These are phyloP conservation scores for Porcisia hertigi DNA, from an alignment of 208 protist genomes.

Conservation along the genomic window DNA sequence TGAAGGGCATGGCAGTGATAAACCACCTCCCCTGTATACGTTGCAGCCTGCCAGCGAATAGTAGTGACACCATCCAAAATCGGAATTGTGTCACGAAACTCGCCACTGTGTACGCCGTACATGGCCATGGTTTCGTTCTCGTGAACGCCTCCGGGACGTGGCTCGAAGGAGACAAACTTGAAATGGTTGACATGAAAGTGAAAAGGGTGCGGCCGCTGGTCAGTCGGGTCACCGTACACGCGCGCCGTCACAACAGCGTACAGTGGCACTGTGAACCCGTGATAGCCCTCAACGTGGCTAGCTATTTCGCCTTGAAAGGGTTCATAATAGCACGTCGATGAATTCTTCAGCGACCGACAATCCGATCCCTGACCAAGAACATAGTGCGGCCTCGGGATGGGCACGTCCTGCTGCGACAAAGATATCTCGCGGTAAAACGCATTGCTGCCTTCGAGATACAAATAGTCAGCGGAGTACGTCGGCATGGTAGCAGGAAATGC, in stretches of 20 bases:
- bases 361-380: conserved; percentile 68
- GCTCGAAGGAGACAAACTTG: conserved; percentile 67
- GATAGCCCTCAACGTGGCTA: conserved; percentile 29
- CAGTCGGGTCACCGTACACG: conserved; percentile 73
- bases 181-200: conserved; percentile 91
- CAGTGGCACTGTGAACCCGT: conserved; percentile 74
- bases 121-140: conserved; percentile 72
- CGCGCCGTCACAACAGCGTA: conserved; percentile 60
- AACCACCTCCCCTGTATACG: conserved; percentile 76
- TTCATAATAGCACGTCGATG: conserved; percentile 65
- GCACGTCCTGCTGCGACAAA: conserved; percentile 60
- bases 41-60: conserved; percentile 82
- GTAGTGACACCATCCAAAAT: conserved; percentile 81
- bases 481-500: conserved; percentile 49
- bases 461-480: conserved; percentile 51
- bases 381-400: conserved; percentile 51
- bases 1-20: conserved; percentile 85
- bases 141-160: conserved; percentile 68
- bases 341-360: conserved; percentile 63
- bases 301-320: conserved; percentile 60
- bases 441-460: conserved; percentile 26
- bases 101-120: conserved; percentile 60
- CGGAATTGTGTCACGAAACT: conserved; percentile 88
- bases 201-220: conserved; percentile 74
- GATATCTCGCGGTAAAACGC: conserved; percentile 56